Evolutionary conservation across 805 yeast genomes (phyloP).

Genomic region (Candida methanosorbosa): DNA sequence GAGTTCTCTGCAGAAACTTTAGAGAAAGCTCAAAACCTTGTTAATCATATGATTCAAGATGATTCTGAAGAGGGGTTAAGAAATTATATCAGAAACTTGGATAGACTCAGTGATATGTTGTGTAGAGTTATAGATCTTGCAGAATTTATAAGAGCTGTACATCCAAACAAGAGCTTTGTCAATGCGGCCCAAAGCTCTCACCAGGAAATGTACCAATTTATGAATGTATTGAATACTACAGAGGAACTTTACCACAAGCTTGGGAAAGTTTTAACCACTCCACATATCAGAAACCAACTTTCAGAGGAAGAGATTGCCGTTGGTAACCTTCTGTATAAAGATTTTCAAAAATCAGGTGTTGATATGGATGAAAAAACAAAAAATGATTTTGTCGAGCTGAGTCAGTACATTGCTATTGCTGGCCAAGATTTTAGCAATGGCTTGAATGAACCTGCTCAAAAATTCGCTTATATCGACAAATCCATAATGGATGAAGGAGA

Average conservation of each 20-base stretch:
- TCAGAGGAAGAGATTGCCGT: slow-evolving; percentile 72
- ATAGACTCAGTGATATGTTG: slow-evolving; percentile 75
- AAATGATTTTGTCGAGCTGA: slow-evolving; percentile 62
- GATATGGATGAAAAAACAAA: slow-evolving; percentile 61
- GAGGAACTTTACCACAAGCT: slow-evolving; percentile 59
- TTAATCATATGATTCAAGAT: slow-evolving; percentile 43
- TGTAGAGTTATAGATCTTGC: slow-evolving; percentile 93
- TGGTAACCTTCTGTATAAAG: slow-evolving; percentile 70
- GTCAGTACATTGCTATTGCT: slow-evolving; percentile 69
- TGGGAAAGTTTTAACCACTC: slow-evolving; percentile 39
- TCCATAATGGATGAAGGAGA: slow-evolving; percentile 21
- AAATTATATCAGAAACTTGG: slow-evolving; percentile 57
- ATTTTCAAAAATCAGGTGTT: slow-evolving; percentile 86
- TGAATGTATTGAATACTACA: slow-evolving; percentile 87
- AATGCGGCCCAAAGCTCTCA: slow-evolving; percentile 83
- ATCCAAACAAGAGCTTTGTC: slow-evolving; percentile 65
- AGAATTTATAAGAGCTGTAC: slow-evolving; percentile 83
- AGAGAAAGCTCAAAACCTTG: slow-evolving; percentile 54
- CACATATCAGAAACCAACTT: slow-evolving; percentile 30
- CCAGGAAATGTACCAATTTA: slow-evolving; percentile 82
- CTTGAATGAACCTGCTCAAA: slow-evolving; percentile 23
- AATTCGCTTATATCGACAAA: slow-evolving; percentile 19
- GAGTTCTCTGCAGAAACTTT: slow-evolving; percentile 61
- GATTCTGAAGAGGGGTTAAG: slow-evolving; percentile 33
- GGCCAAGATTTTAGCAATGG: slow-evolving; percentile 72